A percentile compares a stretch with the other conserved stretches of the same genome.
Conservation (phyloP, 2,329 filamentous ascomycete species). For the Colletotrichum tabaci region DNA sequence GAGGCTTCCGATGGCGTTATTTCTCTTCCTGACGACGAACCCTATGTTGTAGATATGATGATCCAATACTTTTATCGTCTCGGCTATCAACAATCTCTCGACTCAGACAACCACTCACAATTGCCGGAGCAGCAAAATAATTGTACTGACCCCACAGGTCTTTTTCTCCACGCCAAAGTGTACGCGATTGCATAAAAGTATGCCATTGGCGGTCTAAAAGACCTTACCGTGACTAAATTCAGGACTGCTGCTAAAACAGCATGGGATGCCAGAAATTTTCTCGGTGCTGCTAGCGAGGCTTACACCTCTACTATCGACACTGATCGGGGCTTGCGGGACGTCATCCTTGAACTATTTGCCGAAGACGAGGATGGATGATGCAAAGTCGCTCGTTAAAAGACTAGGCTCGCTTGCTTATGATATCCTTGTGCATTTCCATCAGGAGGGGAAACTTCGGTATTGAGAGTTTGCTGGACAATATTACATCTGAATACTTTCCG, state of each 20-base stretch:
- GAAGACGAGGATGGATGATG: too few relatives aligned
- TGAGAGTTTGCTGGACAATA: neutral
- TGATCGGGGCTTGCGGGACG: neutral
- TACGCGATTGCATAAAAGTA: slow-evolving; percentile 7
- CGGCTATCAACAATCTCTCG: neutral
- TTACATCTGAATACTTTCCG: neutral
- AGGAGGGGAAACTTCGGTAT: neutral
- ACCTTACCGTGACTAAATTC: neutral
- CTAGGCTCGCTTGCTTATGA: slow-evolving; percentile 3
- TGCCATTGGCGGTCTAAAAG: neutral
- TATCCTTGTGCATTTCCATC: neutral
- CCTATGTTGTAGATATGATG: neutral
- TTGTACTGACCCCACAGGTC: too few relatives aligned
- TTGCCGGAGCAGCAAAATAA: neutral
- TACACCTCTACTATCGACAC: neutral
- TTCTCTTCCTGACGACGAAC: neutral
- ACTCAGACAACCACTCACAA: neutral
- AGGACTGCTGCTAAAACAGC: neutral
- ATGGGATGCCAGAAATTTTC: neutral
- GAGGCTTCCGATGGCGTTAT: neutral
- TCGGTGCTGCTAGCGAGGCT: neutral
- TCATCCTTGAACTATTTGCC: neutral
- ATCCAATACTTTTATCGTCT: slow-evolving; percentile 6
- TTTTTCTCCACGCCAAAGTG: slow-evolving; percentile 1
- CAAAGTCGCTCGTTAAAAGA: neutral